Evolutionary conservation across 495 filamentous ascomycete species (phyloP), one percentile per base, ranked within the genome.

Genomic region (Oleoguttula mirabilis): DNA sequence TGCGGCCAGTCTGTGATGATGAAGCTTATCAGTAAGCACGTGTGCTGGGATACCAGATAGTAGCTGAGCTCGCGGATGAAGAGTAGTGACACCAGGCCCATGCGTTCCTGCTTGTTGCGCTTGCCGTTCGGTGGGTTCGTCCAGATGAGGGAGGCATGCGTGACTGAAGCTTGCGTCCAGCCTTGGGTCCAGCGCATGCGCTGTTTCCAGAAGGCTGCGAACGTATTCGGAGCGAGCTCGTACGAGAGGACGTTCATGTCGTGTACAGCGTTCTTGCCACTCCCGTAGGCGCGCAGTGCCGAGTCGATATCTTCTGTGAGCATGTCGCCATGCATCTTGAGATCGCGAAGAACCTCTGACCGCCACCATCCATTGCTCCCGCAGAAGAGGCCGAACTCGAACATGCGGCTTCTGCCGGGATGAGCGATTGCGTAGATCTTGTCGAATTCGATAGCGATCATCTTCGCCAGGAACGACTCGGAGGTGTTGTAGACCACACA

Each of bases 281-380:
- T 33, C 10, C 51, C 54, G 37, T 58, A 48, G 14, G 62, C 62
- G 16, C 62, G 54, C 4, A 66, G 45, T 3, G 60, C 57, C 1
- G 63, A 66, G 45, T 66, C 63, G 36, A 66, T 64, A 39, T 66
- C 63, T 44, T 64, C 63, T 0, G 63, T 66, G 2, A 66, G 49
- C 57, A 64, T 64, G 17, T 45, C 32, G 8, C 56, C 61, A 35
- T 66, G 57, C 63, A 66, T 66, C 37, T 58, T 60, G 10, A 64
- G 46, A 8, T 59, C 55, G 5, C 54, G 50, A n/a, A 64, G 49
- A 8, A 66, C 43, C 2, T 53, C 43, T 1, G 60, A 49, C 17
- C 55, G 48, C 61, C 63, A 66, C 47, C 56, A 66, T 1, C 63
- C 63, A 46, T 66, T 66, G 12, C 53, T 58, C 34, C 61, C 63